Base-by-base conservation (phyloP, 495 filamentous ascomycete genomes). In the Penicillium paxilli region DNA sequence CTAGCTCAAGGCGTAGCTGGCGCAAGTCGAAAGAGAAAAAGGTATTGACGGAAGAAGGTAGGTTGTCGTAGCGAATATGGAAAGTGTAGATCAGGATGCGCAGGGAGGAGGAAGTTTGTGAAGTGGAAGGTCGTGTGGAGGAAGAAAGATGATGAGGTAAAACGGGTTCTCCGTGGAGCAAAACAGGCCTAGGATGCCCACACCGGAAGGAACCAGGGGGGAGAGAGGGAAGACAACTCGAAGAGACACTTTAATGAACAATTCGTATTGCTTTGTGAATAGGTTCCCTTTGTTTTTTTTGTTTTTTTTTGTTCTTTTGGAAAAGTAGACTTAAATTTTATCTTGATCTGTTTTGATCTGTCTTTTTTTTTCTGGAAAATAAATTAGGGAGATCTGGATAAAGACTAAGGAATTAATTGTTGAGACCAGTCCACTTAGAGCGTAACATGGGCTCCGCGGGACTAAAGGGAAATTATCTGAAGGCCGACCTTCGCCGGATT, bases 1-100 rank as follows among this genome's bases (percentile, higher is more conserved):
- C 57, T 64, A 70, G 68, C 65, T 72, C 67, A 57, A 66, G 63
- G 58, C 62, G 63, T 63, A 72, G 70, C 66, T 58, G 60, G 60
- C 47, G 47, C 60, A 54, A 59, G 44, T 60, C 54, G 49, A 37
- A 24, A 59, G 24, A 54, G 49, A 37, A 24, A 59, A 28, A 54
- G 26, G 56, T 5, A 16, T 38, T 21, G 25, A 52, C 21, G 6
- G 44, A 17, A 42, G 47, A 57, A 30, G 21, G 35, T 44, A 58
- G 47, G 32, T 44, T 47, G 44, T 24, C 40, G 54, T 28, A 22
- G 22, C 23, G 20, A 37, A 33, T 22, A 24, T 26, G 24, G 6
- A 49, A 30, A 38, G 40, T 23, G 26, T 41, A 38, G 25, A 41
- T 52, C 24, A 32, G 38, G 48, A 24, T 17, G 45, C 35, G 38